Evolutionary conservation across 2,329 filamentous ascomycete species (phyloP), one percentile per base, ranked within the genome.

Genomic region (Colletotrichum lentis): DNA sequence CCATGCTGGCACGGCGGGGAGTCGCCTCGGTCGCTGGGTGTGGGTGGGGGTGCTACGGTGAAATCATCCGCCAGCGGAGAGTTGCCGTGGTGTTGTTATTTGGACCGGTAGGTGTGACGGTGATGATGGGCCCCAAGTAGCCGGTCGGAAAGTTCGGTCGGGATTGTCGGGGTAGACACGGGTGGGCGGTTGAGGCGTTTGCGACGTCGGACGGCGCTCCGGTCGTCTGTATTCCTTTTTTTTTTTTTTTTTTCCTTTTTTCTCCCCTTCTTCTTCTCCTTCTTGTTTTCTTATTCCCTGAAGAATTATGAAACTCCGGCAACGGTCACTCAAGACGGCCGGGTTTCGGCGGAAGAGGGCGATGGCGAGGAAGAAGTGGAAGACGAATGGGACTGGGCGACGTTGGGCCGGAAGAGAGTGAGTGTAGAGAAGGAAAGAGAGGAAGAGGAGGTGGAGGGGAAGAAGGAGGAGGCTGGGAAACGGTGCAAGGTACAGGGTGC

Each of bases 1-100:
- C 55, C 70, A 71, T 71, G 58, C 24, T 69, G 49, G 49, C 11
- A 55, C 31, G 65, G 35, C 41, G 39, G 53, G 20, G 18, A n/a
- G 37, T 31, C 37, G 47, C 49, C 49, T 59, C 62, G 24, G 24
- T 55, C 54, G 43, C 65, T 50, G n/a, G 43, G 24, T 49, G 49
- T 35, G 46, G 55, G 31, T 54, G 60, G 27, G 24, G 16, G 18
- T 24, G 18, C 60, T 68, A 65, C 65, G 24, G 65, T 68, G 62
- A n/a, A 37, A 65, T 37, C 62, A 68, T 65, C 35, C 65, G 62
- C 64, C 12, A 31, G 53, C 16, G 39, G 59, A n/a, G 14, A 11
- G 37, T 14, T 20, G 11, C 3, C 10, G 50, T 22, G 24, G 20
- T 46, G 24, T 16, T 12, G 27, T 31, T 54, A n/a, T 37, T 22